Conservation (phyloP, 129 eudicot genomes). For the Flaveria robusta region DNA sequence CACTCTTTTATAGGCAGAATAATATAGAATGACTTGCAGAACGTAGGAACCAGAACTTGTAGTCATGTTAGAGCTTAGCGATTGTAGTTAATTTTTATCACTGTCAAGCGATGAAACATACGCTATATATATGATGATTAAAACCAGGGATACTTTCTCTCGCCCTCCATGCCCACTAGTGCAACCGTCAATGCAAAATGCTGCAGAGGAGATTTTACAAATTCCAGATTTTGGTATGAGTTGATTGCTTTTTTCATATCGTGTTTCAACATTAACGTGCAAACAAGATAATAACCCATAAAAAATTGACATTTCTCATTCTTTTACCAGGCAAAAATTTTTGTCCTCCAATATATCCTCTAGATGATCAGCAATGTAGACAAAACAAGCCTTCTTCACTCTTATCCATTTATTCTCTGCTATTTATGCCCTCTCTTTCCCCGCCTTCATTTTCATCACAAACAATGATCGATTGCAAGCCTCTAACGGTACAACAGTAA, state of each 20-base stretch:
- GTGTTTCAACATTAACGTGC: conserved; percentile 9
- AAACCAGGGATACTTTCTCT: conserved; percentile 87
- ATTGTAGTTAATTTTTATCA: conserved; percentile 7
- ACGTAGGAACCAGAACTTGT: conserved; percentile 10
- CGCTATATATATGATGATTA: conserved; percentile 16
- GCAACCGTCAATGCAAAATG: conserved; percentile 64
- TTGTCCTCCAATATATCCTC: conserved; percentile 89
- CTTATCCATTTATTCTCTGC: conserved; percentile 59
- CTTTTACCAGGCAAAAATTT: conserved; percentile 60
- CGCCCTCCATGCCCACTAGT: conserved; percentile 81
- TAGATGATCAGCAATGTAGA: conserved; percentile 61
- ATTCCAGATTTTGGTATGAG: conserved; percentile 81
- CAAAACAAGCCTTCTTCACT: conserved; percentile 55
- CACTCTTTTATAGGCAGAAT: conserved; percentile 2
- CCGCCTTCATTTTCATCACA: conserved; percentile 79
- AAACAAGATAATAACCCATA: not conserved
- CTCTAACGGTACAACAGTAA: conserved; percentile 57
- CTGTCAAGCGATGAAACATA: conserved; percentile 21
- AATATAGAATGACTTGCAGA: conserved; percentile 14
- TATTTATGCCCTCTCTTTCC: conserved; percentile 65
- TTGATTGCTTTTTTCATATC: not conserved
- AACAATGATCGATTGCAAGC: conserved; percentile 77
- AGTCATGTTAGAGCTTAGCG: conserved; percentile 9
- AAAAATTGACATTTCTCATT: conserved; percentile 24
- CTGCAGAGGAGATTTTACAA: conserved; percentile 42